Evolutionary conservation across 371 early-diverging fungal species (phyloP), one percentile per base, ranked within the genome.

Genomic region (Sporodiniella umbellata): DNA sequence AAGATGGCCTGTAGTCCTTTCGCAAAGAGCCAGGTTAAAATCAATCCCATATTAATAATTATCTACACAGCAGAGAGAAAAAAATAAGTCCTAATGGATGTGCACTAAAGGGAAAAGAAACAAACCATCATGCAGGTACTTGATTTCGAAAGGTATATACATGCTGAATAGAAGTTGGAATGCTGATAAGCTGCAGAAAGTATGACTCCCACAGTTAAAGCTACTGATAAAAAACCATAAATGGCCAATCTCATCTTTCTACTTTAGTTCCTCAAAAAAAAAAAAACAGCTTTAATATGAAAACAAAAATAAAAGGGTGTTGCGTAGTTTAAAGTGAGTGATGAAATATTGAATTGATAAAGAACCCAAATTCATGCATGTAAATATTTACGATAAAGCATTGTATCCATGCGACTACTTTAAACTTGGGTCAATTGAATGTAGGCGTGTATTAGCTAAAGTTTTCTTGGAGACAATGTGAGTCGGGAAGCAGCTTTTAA

Each of bases 111-210:
- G 45, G 11, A 15, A 38, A 37, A 2, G 18, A 37, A 15, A 7
- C 6, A 15, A n/a, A 28, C 87, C 90, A 95, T 81, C 69, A 94
- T 79, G 54, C 88, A 84, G n/a, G 88, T 84, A 61, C 85, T 87
- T 10, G 93, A 92, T 58, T 89, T 87, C 2, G 90, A 85, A 45
- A 95, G 77, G 55, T 90, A 87, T 26, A 95, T 81, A 64, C 93
- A 90, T 2, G 92, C 91, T 15, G 93, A 76, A 68, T 90, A 95
- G 75, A 93, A 95, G 68, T 89, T 86, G 22, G 85, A 77, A 33
- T 89, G 83, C 63, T 89, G 85, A 44, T 77, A 64, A 63, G 88
- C 84, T 45, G 93, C 90, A 30, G 79, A 79, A 6, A 81, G 70
- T 33, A 92, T 64, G 35, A 90, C 88, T 25, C 81, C 80, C 15